Conservation (phyloP, 257 asterid species). For the Coffea eugenioides region DNA sequence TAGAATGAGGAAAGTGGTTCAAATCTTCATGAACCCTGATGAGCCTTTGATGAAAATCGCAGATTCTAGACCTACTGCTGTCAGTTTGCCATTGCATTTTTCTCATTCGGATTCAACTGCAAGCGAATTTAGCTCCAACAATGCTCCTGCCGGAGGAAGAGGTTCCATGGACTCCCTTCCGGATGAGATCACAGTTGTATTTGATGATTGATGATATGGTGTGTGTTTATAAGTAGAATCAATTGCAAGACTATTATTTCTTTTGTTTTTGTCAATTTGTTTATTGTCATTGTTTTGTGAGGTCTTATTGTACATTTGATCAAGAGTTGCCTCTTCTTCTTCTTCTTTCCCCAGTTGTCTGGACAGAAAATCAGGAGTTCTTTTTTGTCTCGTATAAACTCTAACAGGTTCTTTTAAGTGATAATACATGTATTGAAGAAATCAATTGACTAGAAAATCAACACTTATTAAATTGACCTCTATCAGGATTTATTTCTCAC, state of each 20-base stretch:
- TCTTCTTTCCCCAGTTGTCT: not conserved
- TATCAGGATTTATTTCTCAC: too few species aligned
- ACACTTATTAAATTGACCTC: too few species aligned
- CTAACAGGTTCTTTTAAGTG: not conserved
- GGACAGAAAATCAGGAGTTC: not conserved
- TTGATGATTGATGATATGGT: conserved; percentile 20
- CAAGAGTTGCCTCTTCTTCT: not conserved
- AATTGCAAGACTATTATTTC: not conserved
- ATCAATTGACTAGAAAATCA: not conserved
- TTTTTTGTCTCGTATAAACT: not conserved
- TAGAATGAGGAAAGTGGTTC: conserved; percentile 57
- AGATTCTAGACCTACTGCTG: conserved; percentile 36
- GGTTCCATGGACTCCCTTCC: conserved; percentile 19
- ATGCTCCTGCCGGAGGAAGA: not conserved
- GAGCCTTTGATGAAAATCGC: conserved; percentile 59
- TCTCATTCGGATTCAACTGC: conserved; percentile 26
- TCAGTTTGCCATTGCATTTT: conserved; percentile 46
- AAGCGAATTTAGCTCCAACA: conserved; percentile 13
- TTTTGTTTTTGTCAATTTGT: not conserved
- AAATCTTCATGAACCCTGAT: conserved; percentile 39
- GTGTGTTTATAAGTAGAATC: not conserved
- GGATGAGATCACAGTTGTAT: conserved; percentile 35
- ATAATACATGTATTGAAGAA: not conserved
- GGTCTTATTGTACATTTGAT: not conserved
- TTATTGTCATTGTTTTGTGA: not conserved